These are phyloP conservation scores for Allantophomopsis cytisporea DNA, from an alignment of 2,329 filamentous ascomycete genomes.

Conservation along the genomic window DNA sequence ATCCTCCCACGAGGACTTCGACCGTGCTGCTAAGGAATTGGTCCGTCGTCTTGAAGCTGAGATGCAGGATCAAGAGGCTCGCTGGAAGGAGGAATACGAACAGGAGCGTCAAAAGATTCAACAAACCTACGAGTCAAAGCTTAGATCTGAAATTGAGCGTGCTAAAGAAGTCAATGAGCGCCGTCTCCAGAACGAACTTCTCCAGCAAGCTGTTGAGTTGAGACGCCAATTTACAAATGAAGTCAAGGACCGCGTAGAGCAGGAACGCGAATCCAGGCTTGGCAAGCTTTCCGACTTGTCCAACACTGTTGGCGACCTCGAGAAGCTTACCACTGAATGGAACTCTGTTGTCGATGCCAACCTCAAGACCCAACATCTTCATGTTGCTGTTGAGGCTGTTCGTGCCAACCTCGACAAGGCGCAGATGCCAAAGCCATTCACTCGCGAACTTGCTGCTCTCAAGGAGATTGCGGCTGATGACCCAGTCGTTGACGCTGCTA, in stretches of 20 bases:
- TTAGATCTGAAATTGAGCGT: slow-evolving; percentile 66
- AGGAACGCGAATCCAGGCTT: slow-evolving; percentile 75
- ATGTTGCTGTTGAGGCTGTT: slow-evolving; percentile 90
- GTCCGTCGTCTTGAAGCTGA: slow-evolving; percentile 74
- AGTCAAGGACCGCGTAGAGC: slow-evolving; percentile 70
- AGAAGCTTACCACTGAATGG: slow-evolving; percentile 80
- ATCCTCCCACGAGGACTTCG: slow-evolving; percentile 59
- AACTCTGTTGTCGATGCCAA: slow-evolving; percentile 83
- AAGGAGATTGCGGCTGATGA: slow-evolving; percentile 84
- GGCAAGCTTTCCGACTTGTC: slow-evolving; percentile 75
- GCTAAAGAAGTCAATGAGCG: slow-evolving; percentile 72
- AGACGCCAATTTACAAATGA: slow-evolving; percentile 74
- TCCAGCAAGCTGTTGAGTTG: slow-evolving; percentile 81
- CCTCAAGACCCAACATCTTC: slow-evolving; percentile 87
- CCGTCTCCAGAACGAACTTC: slow-evolving; percentile 68
- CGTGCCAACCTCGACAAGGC: slow-evolving; percentile 68
- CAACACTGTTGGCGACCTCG: slow-evolving; percentile 65
- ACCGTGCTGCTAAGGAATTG: slow-evolving; percentile 77
- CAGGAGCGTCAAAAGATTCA: slow-evolving; percentile 71
- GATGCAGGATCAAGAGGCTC: slow-evolving; percentile 66
- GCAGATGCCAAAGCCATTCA: slow-evolving; percentile 67
- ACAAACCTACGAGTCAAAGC: slow-evolving; percentile 64
- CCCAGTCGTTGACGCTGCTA: slow-evolving; percentile 79
- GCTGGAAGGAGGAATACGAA: slow-evolving; percentile 82
- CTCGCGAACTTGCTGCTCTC: slow-evolving; percentile 83